A percentile compares a stretch with the other conserved stretches of the same genome.
These are phyloP conservation scores for Arthrinium phaeospermum DNA, from an alignment of 2,329 filamentous ascomycete genomes.

Conservation along the genomic window DNA sequence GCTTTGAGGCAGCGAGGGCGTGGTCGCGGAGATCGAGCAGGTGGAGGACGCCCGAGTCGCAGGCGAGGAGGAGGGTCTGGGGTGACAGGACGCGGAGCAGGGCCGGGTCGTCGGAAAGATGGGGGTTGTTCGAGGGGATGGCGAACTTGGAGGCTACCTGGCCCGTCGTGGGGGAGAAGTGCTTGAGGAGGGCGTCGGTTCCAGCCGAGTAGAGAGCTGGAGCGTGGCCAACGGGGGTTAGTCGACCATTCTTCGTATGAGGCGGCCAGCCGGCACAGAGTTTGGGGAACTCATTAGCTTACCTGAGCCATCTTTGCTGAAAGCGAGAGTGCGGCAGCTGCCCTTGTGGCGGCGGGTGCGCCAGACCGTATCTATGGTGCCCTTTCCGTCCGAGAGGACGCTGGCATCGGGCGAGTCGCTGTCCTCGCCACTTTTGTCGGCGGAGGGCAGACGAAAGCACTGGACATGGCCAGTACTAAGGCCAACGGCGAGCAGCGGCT, in stretches of 20 bases:
- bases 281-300: slow-evolving; percentile 45
- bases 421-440: slow-evolving; percentile 55
- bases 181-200: slow-evolving; percentile 63
- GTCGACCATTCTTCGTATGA: neutral
- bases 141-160: slow-evolving; percentile 81
- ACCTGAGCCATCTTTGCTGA: slow-evolving; percentile 77
- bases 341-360: slow-evolving; percentile 89
- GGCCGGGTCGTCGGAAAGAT: slow-evolving; percentile 72
- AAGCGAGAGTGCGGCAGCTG: slow-evolving; percentile 83
- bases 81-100: slow-evolving; percentile 84
- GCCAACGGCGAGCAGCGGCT: slow-evolving; percentile 86
- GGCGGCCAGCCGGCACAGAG: neutral
- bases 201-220: slow-evolving; percentile 68
- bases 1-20: slow-evolving; percentile 62
- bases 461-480: slow-evolving; percentile 86
- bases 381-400: slow-evolving; percentile 66
- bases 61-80: slow-evolving; percentile 85
- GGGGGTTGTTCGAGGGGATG: slow-evolving; percentile 64
- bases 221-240: neutral
- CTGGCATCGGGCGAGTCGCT: slow-evolving; percentile 56
- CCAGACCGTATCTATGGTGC: slow-evolving; percentile 84
- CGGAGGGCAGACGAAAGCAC: slow-evolving; percentile 73
- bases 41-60: slow-evolving; percentile 88
- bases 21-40: slow-evolving; percentile 80
- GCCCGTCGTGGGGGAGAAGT: slow-evolving; percentile 63